Base-by-base conservation (phyloP, 345 rosid genomes). In the Linum lewisii region DNA sequence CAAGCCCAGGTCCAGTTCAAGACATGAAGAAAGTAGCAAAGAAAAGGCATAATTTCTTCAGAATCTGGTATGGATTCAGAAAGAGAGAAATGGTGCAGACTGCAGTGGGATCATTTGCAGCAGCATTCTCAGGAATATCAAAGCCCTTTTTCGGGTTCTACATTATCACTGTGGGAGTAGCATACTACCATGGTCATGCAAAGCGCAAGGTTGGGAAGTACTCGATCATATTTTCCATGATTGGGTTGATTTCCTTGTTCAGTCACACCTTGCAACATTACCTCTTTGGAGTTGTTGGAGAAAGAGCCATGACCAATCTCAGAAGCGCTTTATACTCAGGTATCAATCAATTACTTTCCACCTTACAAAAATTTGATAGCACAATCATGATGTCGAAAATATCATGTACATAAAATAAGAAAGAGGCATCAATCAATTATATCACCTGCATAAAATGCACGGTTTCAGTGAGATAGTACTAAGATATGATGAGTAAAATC, bases 41-140 rank as follows among this genome's bases (percentile, higher is more conserved):
- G 57, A 62, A 60, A 21, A 49, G 51, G 20, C 57, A 47, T 34
- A 72, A 65, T 24, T 82, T 84, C 81, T 77, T 77, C 63, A 82
- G 82, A 65, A 70, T 82, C 51, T 84, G 91, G 87, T 82, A 69
- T 54, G 84, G 79, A 21, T 53, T 80, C 64, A 61, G 63, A 45
- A 57, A 70, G 45, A 44, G 18, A 38, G 91, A 84, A 29, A 64
- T 84, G 54, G 44, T 72, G 21, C 77, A 69, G 61, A 37, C 57
- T 57, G 67, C 64, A 13, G 50, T 77, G 8, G 84, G 91, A 22
- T 77, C 84, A 24, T 11, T 77, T 9, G 87, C 87, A 21, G 85
- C 87, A 18, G 87, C 76, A 54, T 67, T 84, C 68, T 81, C 87
- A 38, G 91, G 91, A 47, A 77, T 84, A 69, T 78, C 87, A 16